phyloP scores from a whole-genome alignment of 75 land plant species.

The Cryptomeria japonica region DNA sequence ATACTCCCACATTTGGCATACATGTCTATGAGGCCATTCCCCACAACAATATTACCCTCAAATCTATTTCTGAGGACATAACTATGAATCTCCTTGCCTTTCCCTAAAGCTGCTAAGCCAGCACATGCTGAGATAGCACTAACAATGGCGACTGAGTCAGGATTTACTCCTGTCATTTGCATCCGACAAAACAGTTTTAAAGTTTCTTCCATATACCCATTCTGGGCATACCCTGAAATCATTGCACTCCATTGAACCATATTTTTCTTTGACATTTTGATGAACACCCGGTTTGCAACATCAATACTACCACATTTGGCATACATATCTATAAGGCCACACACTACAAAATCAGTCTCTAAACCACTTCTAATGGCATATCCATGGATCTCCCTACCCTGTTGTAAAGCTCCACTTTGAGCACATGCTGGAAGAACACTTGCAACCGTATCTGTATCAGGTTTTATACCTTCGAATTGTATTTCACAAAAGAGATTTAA shows the following conservation, averaged over 20 bases:
- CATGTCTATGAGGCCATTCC: constrained; percentile 11
- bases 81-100: neutral
- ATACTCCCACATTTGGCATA: constrained; percentile 13
- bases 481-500: constrained; percentile 1
- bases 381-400: neutral
- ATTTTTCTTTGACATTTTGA: constrained; percentile 28
- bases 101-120: constrained; percentile 1
- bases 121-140: constrained; percentile 47
- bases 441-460: constrained; percentile 1
- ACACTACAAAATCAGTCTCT: neutral
- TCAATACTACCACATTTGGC: constrained; percentile 34
- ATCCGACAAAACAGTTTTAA: constrained; percentile 35
- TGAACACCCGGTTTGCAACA: constrained; percentile 37
- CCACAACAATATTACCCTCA: neutral
- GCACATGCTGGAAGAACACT: constrained; percentile 1
- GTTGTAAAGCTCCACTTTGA: constrained; percentile 1
- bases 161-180: constrained; percentile 24
- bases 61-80: neutral
- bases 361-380: neutral
- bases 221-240: constrained; percentile 32
- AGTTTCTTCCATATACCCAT: constrained; percentile 26
- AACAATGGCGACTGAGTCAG: constrained; percentile 25
- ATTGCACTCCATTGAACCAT: constrained; percentile 49
- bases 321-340: constrained; percentile 36
- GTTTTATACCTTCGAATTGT: constrained; percentile 2